A percentile compares a stretch with the other conserved stretches of the same genome.
phyloP scores from a whole-genome alignment of 1,284 basidiomycete species.

The Rhodotorula glutinis region DNA sequence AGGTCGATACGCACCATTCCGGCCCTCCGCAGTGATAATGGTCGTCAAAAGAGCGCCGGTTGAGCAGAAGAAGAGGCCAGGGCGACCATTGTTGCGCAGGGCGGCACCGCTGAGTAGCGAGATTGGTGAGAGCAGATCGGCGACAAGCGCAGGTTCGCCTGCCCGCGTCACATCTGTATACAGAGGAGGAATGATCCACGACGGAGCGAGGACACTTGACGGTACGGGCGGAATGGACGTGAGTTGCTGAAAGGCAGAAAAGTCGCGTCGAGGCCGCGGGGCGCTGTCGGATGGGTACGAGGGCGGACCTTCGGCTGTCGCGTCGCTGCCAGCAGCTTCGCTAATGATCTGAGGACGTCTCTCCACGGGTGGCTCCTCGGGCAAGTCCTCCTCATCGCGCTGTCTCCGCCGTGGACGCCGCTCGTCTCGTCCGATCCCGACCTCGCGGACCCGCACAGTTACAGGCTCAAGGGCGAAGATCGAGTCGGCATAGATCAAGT shows the following conservation, averaged over 20 bases:
- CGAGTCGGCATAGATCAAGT: slow-evolving; percentile 76
- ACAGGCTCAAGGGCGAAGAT: slow-evolving; percentile 84
- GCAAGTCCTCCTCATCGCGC: neutral
- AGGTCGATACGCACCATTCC: slow-evolving; percentile 55
- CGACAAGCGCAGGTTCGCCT: slow-evolving; percentile 56
- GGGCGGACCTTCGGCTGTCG: too few relatives aligned
- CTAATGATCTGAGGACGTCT: too few relatives aligned
- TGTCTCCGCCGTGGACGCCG: slow-evolving; percentile 68
- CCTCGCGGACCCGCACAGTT: slow-evolving; percentile 82
- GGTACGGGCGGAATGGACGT: slow-evolving; percentile 76
- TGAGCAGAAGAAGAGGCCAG: slow-evolving; percentile 78
- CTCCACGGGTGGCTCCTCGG: too few relatives aligned
- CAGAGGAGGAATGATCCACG: slow-evolving; percentile 81
- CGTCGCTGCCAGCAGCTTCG: too few relatives aligned
- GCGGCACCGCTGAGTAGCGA: slow-evolving; percentile 71
- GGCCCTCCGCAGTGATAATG: slow-evolving; percentile 75
- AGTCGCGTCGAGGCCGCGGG: too few relatives aligned
- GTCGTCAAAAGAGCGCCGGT: slow-evolving; percentile 76
- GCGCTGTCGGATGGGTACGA: too few relatives aligned
- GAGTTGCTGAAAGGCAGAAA: slow-evolving; percentile 83
- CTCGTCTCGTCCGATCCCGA: slow-evolving; percentile 78
- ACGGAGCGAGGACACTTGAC: slow-evolving; percentile 75
- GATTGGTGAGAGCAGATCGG: slow-evolving; percentile 65
- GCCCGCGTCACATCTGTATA: slow-evolving; percentile 65
- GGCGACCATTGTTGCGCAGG: slow-evolving; percentile 69